Evolutionary conservation across 352 stramenopile genomes (phyloP).

Genomic region (Phytophthora boehmeriae): DNA sequence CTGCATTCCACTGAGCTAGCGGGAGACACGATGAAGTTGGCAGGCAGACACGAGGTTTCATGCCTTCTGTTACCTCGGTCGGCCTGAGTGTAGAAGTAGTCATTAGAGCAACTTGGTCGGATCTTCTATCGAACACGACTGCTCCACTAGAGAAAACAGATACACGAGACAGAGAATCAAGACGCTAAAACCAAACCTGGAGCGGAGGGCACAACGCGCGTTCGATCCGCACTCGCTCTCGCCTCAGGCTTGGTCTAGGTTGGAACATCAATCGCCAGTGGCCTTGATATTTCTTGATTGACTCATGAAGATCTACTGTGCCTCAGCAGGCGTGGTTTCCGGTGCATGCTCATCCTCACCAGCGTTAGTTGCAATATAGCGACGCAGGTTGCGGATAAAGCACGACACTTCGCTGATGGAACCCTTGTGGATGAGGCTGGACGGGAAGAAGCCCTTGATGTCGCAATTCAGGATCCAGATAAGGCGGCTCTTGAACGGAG

Average conservation of each 20-base stretch:
- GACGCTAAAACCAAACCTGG: conserved; percentile 17
- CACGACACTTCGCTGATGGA: conserved; percentile 79
- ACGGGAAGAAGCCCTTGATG: conserved; percentile 87
- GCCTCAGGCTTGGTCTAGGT: conserved; percentile 8
- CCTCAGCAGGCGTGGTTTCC: conserved; percentile 25
- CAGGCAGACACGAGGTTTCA: conserved; percentile 20
- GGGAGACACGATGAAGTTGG: conserved; percentile 20
- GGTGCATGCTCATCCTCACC: conserved; percentile 17
- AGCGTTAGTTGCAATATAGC: conserved; percentile 61
- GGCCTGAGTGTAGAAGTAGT: conserved; percentile 17
- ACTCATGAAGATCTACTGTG: conserved; percentile 45
- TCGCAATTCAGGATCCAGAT: conserved; percentile 87
- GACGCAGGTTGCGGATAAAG: conserved; percentile 82
- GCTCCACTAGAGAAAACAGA: conserved; percentile 32
- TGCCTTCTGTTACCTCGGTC: conserved; percentile 34
- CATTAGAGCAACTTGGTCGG: conserved; percentile 31
- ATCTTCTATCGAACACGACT: conserved; percentile 36
- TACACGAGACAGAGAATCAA: conserved; percentile 32
- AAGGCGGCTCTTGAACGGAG: conserved; percentile 77
- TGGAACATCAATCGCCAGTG: conserved; percentile 29
- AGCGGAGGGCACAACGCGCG: conserved; percentile 7
- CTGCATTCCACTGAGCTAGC: conserved; percentile 38
- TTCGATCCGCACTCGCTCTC: conserved; percentile 33
- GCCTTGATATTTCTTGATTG: conserved; percentile 32
- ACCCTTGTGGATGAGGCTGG: conserved; percentile 79